Evolutionary conservation across 768 basidiomycete species (phyloP).

Genomic region (Calocybe gangraenosa): DNA sequence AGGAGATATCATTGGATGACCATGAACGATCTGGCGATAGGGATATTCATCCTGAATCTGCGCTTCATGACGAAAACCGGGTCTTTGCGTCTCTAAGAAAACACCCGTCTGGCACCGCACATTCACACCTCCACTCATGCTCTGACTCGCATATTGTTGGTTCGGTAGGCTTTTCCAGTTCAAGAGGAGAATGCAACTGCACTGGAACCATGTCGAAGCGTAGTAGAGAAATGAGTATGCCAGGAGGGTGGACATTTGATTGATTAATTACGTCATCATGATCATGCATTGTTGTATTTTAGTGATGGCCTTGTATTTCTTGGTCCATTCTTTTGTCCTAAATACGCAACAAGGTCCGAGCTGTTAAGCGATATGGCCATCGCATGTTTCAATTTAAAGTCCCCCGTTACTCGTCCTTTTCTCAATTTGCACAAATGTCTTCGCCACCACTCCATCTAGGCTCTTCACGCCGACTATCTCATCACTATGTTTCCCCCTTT

Average conservation of each 20-base stretch:
- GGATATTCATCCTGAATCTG: constrained; percentile 25
- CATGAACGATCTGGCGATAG: constrained; percentile 49
- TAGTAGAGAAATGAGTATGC: constrained; percentile 33
- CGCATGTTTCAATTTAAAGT: background rate
- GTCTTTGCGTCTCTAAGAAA: no score
- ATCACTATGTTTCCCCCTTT: constrained; percentile 3
- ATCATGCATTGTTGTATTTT: background rate
- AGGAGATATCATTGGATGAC: constrained; percentile 39
- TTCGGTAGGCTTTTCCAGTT: constrained; percentile 1
- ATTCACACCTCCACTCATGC: background rate
- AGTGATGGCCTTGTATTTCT: background rate
- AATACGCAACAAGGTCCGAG: constrained; percentile 2
- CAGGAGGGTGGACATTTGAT: constrained; percentile 33
- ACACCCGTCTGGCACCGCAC: no score
- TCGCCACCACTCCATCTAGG: background rate
- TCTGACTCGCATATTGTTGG: constrained; percentile 1
- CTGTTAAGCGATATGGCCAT: background rate
- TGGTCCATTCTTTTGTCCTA: constrained; percentile 2
- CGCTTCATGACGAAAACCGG: constrained; percentile 7
- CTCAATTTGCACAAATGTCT: background rate
- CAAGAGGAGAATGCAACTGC: background rate
- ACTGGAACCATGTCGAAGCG: constrained; percentile 4
- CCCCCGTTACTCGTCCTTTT: background rate
- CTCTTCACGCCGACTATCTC: background rate
- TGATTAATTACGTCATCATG: background rate